These are phyloP conservation scores for Alloascoidea hylecoeti DNA, from an alignment of 805 yeast genomes.

Conservation along the genomic window DNA sequence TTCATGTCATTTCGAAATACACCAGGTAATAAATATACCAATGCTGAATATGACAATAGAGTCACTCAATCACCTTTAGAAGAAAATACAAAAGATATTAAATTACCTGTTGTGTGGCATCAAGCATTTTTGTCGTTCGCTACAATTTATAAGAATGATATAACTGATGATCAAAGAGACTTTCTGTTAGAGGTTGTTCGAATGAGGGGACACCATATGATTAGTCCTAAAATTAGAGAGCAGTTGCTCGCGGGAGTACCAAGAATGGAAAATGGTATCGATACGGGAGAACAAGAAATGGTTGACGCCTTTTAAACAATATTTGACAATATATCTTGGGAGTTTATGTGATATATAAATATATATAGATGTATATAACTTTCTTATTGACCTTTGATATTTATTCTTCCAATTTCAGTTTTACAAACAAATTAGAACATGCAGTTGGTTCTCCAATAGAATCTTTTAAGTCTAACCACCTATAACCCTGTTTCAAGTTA, in stretches of 20 bases:
- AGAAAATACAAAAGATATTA: too few relatives aligned
- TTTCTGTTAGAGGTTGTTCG: slow-evolving; percentile 82
- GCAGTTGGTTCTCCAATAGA: slow-evolving; percentile 66
- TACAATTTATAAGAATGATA: slow-evolving; percentile 91
- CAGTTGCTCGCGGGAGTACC: slow-evolving; percentile 81
- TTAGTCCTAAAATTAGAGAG: slow-evolving; percentile 90
- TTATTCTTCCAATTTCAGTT: slow-evolving; percentile 19
- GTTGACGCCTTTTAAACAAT: slow-evolving; percentile 15
- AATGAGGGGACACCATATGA: slow-evolving; percentile 76
- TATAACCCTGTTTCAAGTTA: slow-evolving; percentile 63
- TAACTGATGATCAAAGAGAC: slow-evolving; percentile 97
- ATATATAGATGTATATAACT: slow-evolving; percentile 5
- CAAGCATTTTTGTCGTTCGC: slow-evolving; percentile 91
- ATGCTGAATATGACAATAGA: slow-evolving; percentile 24
- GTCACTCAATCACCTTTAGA: slow-evolving; percentile 17
- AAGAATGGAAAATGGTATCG: slow-evolving; percentile 23
- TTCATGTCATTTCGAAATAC: slow-evolving; percentile 80
- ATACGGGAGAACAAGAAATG: slow-evolving; percentile 17
- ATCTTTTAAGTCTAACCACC: slow-evolving; percentile 71
- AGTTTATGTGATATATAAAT: slow-evolving; percentile 4
- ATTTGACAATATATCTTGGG: too few relatives aligned
- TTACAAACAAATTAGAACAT: slow-evolving; percentile 37
- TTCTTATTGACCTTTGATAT: too few relatives aligned
- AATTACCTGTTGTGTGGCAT: slow-evolving; percentile 92
- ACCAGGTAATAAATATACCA: slow-evolving; percentile 26